Evolutionary conservation across 2,329 filamentous ascomycete genomes (phyloP).

Genomic region (Phaeophleospora eucalypticola): DNA sequence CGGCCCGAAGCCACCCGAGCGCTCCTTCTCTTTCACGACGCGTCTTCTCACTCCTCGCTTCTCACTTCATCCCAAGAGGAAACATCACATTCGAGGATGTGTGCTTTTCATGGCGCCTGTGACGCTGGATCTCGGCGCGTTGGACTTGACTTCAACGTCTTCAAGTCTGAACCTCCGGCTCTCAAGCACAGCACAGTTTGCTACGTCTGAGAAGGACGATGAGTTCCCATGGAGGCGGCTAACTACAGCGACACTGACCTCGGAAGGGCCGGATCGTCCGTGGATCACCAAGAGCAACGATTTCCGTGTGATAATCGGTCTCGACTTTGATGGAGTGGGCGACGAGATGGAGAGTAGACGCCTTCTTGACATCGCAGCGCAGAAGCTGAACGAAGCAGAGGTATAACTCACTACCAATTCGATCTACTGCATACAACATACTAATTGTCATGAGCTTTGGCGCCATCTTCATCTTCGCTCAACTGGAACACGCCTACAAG

Average conservation of each 20-base stretch:
- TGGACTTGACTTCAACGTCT: slow-evolving; percentile 18
- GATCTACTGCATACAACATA: neutral
- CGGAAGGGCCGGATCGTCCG: slow-evolving; percentile 1
- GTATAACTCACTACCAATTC: neutral
- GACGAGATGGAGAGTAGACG: neutral
- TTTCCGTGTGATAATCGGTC: slow-evolving; percentile 29
- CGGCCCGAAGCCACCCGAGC: neutral
- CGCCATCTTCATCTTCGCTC: slow-evolving; percentile 6
- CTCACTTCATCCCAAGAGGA: neutral
- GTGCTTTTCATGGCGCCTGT: neutral
- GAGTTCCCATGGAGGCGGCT: slow-evolving; percentile 5
- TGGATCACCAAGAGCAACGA: slow-evolving; percentile 35
- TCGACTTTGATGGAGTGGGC: slow-evolving; percentile 3
- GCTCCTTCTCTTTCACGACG: neutral
- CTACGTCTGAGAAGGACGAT: slow-evolving; percentile 18
- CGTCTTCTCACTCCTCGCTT: neutral
- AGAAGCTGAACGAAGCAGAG: neutral
- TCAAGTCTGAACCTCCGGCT: slow-evolving; percentile 18
- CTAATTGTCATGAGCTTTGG: slow-evolving; percentile 19
- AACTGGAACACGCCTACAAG: neutral
- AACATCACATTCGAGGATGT: neutral
- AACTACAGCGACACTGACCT: slow-evolving; percentile 7
- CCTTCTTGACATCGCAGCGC: neutral
- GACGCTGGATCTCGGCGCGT: slow-evolving; percentile 7
- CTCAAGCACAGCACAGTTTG: slow-evolving; percentile 19